Conservation (phyloP, 768 basidiomycete species). For the Podaxis pistillaris region DNA sequence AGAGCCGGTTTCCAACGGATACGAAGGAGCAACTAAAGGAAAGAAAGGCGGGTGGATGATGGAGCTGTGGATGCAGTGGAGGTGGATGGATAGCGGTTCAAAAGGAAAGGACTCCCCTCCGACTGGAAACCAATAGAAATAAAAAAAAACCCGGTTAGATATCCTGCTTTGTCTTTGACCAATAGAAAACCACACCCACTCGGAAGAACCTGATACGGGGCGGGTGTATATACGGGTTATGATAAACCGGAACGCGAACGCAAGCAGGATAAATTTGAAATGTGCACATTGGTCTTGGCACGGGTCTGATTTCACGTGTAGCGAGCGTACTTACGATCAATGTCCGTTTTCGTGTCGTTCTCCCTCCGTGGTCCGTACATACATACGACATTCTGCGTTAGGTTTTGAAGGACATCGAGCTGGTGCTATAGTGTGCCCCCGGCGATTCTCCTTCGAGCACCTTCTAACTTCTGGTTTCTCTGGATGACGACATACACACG, state of each 20-base stretch:
- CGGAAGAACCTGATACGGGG: background rate
- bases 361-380: too few species aligned
- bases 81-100: too few species aligned
- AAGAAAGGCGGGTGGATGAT: too few species aligned
- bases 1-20: too few species aligned
- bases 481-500: background rate
- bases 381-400: background rate
- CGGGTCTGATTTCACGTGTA: background rate
- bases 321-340: conserved; percentile 8
- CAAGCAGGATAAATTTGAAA: background rate
- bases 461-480: background rate
- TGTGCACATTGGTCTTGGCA: background rate
- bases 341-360: background rate
- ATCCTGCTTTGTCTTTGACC: too few species aligned
- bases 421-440: background rate
- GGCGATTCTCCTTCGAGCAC: background rate
- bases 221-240: background rate
- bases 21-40: too few species aligned
- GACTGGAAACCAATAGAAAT: too few species aligned
- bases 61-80: too few species aligned
- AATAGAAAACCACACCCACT: too few species aligned
- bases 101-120: too few species aligned
- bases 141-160: too few species aligned
- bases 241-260: background rate
- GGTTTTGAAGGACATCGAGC: background rate